These are phyloP conservation scores for Benincasa hispida DNA, from an alignment of 306 rosid species.

Conservation along the genomic window DNA sequence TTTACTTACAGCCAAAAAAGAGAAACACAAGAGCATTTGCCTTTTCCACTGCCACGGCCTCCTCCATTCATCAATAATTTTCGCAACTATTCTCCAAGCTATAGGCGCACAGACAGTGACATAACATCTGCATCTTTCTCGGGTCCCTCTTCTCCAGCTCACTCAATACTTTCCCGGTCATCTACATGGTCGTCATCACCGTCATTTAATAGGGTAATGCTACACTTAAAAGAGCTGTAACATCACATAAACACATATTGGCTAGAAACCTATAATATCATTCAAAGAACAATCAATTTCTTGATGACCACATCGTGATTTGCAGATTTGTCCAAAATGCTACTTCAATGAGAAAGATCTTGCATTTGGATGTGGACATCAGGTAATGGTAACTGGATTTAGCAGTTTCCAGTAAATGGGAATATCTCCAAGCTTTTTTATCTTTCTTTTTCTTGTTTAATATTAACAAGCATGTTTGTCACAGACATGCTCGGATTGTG, in stretches of 20 bases:
- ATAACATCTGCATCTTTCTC: background rate
- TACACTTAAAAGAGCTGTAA: background rate
- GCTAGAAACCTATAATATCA: background rate
- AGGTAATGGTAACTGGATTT: background rate
- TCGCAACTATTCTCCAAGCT: background rate
- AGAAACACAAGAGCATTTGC: background rate
- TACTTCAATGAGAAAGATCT: background rate
- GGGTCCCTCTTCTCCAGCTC: background rate
- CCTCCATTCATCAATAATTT: background rate
- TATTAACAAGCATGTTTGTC: background rate
- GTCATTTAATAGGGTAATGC: background rate
- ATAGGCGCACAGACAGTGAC: background rate
- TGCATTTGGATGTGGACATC: constrained; percentile 3
- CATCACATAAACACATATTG: background rate
- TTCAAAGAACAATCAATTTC: background rate
- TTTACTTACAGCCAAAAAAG: background rate
- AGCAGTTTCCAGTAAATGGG: background rate
- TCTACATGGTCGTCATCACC: background rate
- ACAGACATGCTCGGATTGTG: constrained; percentile 2
- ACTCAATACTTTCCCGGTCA: background rate
- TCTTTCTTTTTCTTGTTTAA: background rate
- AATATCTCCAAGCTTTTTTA: background rate
- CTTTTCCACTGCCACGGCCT: constrained; percentile 5
- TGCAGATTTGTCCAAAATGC: constrained; percentile 7
- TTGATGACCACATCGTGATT: background rate